Evolutionary conservation across 257 asterid species (phyloP).

Genomic region (Fraxinus quadrangulata): DNA sequence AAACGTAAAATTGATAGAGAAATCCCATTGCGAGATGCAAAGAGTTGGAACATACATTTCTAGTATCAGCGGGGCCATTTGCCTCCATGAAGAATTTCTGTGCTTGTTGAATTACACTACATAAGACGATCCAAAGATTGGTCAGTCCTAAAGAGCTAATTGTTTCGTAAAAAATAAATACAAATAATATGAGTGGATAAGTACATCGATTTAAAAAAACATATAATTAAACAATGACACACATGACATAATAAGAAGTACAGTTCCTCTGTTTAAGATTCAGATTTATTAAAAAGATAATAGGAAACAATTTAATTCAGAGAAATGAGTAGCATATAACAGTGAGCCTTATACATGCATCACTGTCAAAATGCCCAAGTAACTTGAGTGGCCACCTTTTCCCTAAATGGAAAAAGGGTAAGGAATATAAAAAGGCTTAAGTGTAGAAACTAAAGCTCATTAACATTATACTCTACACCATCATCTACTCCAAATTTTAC

Average conservation of each 20-base stretch:
- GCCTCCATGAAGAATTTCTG: conserved; percentile 86
- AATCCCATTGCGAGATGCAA: conserved; percentile 17
- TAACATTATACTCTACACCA: background rate
- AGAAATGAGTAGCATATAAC: background rate
- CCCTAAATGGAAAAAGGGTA: background rate
- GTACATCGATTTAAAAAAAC: background rate
- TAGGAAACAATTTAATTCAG: background rate
- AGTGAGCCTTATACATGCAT: background rate
- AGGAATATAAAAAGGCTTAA: background rate
- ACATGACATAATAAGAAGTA: background rate
- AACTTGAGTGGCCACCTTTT: background rate
- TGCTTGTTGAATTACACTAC: conserved; percentile 86
- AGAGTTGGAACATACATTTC: conserved; percentile 67
- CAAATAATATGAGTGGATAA: background rate
- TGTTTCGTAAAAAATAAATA: conserved; percentile 8
- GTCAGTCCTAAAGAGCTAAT: conserved; percentile 25
- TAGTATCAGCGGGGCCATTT: conserved; percentile 62
- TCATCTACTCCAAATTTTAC: background rate
- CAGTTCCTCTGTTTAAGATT: background rate
- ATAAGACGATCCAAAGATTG: conserved; percentile 28
- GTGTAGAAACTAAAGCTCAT: background rate
- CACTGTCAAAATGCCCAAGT: background rate
- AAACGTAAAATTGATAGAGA: conserved; percentile 17
- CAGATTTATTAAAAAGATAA: background rate
- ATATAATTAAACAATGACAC: background rate